Conservation (phyloP, 192 early-diverging fungal genomes). For the Entomortierella lignicola region DNA sequence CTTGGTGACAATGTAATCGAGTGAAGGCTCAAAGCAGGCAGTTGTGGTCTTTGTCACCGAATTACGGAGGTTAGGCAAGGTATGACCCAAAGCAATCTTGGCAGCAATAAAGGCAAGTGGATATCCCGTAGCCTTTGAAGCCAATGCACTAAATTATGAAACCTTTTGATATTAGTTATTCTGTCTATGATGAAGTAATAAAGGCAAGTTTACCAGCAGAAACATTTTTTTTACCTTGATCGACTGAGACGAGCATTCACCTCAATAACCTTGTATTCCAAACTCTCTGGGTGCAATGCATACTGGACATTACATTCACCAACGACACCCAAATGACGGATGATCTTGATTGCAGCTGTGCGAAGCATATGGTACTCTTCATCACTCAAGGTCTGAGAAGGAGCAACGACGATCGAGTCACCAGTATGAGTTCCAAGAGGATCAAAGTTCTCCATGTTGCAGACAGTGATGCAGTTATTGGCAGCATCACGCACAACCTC, state of each 20-base stretch:
- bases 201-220: background rate
- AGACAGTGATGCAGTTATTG: constrained; percentile 99
- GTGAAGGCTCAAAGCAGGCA: constrained; percentile 96
- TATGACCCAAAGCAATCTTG: constrained; percentile 93
- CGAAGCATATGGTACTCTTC: constrained; percentile 97
- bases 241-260: constrained; percentile 97
- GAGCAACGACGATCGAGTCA: constrained; percentile 99
- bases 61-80: constrained; percentile 90
- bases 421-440: constrained; percentile 98
- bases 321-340: constrained; percentile 95
- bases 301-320: constrained; percentile 99
- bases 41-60: constrained; percentile 93
- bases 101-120: constrained; percentile 98
- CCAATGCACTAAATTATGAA: constrained; percentile 73
- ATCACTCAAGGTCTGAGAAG: constrained; percentile 95
- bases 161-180: background rate
- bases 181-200: background rate
- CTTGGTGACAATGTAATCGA: constrained; percentile 97
- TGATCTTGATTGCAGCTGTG: constrained; percentile 94
- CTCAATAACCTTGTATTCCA: constrained; percentile 96
- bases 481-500: constrained; percentile 97
- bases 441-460: constrained; percentile 99
- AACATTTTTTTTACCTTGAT: constrained; percentile 39
- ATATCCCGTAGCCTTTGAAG: constrained; percentile 98
- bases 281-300: constrained; percentile 87